phyloP scores from a whole-genome alignment of 2,329 filamentous ascomycete genomes.

The Aureobasidium sp. region DNA sequence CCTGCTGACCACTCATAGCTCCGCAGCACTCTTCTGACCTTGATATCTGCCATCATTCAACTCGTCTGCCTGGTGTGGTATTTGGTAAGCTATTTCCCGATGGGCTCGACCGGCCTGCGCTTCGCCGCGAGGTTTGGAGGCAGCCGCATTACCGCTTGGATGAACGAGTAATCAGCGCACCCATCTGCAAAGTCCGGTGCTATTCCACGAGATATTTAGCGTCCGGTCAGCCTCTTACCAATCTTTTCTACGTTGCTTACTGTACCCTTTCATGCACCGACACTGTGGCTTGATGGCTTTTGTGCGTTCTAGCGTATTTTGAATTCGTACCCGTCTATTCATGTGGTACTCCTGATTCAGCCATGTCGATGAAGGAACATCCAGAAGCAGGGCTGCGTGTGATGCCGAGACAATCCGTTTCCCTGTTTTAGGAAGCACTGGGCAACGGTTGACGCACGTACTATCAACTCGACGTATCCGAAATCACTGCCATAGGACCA shows the following conservation, averaged over 20 bases:
- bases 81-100: slow-evolving; percentile 93
- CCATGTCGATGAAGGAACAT: not conserved
- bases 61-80: slow-evolving; percentile 83
- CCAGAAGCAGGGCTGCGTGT: too few species aligned
- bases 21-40: slow-evolving; percentile 73
- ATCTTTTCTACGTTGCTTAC: not conserved
- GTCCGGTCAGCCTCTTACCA: slow-evolving; percentile 6
- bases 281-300: not conserved
- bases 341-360: not conserved
- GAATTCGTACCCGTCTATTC: not conserved
- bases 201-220: too few species aligned
- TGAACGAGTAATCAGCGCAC: slow-evolving; percentile 56
- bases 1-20: slow-evolving; percentile 49
- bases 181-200: too few species aligned
- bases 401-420: slow-evolving; percentile 8
- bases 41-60: slow-evolving; percentile 77
- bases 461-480: not conserved
- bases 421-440: slow-evolving; percentile 6
- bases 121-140: slow-evolving; percentile 81
- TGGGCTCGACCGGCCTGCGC: slow-evolving; percentile 83
- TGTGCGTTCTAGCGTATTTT: not conserved
- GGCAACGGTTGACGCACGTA: not conserved
- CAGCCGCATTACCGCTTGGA: slow-evolving; percentile 77
- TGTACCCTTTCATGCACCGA: not conserved
- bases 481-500: too few species aligned